These are phyloP conservation scores for Globisporangium takayamanum DNA, from an alignment of 352 stramenopile genomes.

Conservation along the genomic window DNA sequence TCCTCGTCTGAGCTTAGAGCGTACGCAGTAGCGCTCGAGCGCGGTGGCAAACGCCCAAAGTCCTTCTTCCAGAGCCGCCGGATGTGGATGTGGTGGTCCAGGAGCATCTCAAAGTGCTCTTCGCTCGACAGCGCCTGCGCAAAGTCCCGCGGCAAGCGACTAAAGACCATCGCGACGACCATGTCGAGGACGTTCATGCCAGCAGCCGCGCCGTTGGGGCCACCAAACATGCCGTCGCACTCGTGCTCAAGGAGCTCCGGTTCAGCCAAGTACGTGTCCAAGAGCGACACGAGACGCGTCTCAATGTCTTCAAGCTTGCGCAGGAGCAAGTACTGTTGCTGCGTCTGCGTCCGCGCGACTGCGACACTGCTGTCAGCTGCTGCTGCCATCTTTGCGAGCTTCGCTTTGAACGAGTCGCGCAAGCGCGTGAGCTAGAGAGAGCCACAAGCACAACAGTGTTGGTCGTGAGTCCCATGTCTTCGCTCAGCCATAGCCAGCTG, in stretches of 20 bases:
- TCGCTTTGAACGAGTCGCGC: slow-evolving; percentile 63
- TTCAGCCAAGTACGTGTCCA: slow-evolving; percentile 58
- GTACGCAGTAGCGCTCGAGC: slow-evolving; percentile 8
- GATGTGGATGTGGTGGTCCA: slow-evolving; percentile 78
- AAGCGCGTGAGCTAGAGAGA: slow-evolving; percentile 37
- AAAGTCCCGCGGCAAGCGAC: slow-evolving; percentile 68
- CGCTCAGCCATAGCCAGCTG: background rate
- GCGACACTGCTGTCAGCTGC: background rate
- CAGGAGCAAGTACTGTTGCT: slow-evolving; percentile 40
- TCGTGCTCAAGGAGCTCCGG: slow-evolving; percentile 45
- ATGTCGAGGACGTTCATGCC: slow-evolving; percentile 84
- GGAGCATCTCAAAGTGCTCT: slow-evolving; percentile 64
- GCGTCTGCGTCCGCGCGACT: slow-evolving; percentile 16
- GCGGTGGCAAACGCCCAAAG: slow-evolving; percentile 62
- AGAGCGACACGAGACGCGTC: slow-evolving; percentile 43
- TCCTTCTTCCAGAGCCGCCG: slow-evolving; percentile 77
- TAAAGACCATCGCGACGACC: slow-evolving; percentile 83
- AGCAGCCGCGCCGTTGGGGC: slow-evolving; percentile 15
- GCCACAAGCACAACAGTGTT: background rate
- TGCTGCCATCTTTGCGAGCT: slow-evolving; percentile 29
- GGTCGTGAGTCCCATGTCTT: too few relatives aligned
- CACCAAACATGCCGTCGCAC: slow-evolving; percentile 37
- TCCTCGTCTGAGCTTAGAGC: slow-evolving; percentile 5
- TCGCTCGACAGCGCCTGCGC: slow-evolving; percentile 44
- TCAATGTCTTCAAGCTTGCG: slow-evolving; percentile 81